These are phyloP conservation scores for Lipomyces sp. DNA, from an alignment of 805 yeast genomes.

Conservation along the genomic window DNA sequence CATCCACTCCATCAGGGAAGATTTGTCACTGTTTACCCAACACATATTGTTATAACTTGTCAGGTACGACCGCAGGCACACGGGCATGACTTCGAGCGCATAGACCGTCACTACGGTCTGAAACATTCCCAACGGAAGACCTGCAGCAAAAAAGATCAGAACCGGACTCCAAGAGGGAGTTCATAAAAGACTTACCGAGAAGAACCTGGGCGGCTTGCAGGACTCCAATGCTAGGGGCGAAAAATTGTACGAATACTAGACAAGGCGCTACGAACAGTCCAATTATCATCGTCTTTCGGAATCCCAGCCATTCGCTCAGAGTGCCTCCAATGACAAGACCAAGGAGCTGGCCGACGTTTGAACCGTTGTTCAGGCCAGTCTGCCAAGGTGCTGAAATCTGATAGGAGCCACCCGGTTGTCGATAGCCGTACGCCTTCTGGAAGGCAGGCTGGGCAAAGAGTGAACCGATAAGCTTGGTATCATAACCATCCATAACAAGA, in stretches of 20 bases:
- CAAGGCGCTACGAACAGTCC: constrained; percentile 46
- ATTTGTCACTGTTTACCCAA: constrained; percentile 47
- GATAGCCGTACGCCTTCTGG: constrained; percentile 21
- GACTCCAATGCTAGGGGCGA: constrained; percentile 50
- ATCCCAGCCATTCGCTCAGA: constrained; percentile 53
- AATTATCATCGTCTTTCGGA: constrained; percentile 50
- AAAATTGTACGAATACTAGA: constrained; percentile 54
- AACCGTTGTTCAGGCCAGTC: constrained; percentile 41
- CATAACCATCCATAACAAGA: constrained; percentile 57
- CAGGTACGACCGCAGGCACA: constrained; percentile 55
- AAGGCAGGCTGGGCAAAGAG: constrained; percentile 47
- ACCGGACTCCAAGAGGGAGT: too few species aligned
- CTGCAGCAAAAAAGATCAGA: too few species aligned
- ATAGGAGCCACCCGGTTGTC: neutral
- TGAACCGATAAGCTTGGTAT: constrained; percentile 48
- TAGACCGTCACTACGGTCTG: constrained; percentile 57
- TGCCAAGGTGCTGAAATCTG: constrained; percentile 42
- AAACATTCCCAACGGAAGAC: constrained; percentile 58
- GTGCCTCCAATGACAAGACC: constrained; percentile 55
- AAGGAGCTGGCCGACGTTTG: constrained; percentile 51
- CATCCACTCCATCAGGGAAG: too few species aligned
- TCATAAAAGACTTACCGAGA: constrained; percentile 34
- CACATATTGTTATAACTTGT: constrained; percentile 57
- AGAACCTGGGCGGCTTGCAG: constrained; percentile 50
- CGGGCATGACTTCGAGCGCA: constrained; percentile 61